Base-by-base conservation (phyloP, 176 grass and related monocot genomes). In the Carex littledalei region DNA sequence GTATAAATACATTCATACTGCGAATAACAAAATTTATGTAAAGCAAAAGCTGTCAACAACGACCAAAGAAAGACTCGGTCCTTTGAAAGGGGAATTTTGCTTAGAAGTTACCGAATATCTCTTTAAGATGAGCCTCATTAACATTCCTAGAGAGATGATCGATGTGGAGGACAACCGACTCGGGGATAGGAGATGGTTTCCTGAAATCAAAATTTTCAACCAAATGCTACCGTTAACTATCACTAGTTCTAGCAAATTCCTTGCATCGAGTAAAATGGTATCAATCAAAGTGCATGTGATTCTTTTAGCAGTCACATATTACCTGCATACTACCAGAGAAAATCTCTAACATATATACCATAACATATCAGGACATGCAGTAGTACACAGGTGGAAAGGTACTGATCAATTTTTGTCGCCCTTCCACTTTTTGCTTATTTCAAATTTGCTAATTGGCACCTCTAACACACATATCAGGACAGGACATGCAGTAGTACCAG, bases 61-160 rank as follows among this genome's bases (percentile, higher is more conserved):
- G 1, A 29, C 45, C 2, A 52, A 76, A 24, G 13, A 78, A 78
- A 18, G 1, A 55, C 52, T 57, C 26, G 6, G 26, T 35, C 50
- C 24, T 34, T 15, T 68, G 41, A 68, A 66, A 63, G 29, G 29
- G 14, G 17, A 82, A 64, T 43, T 45, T 47, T 67, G 24, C 18
- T 35, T 61, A 20, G 50, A 78, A 81, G 89, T 90, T 84, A 99
- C 97, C 90, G 37, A 99, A 99, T 88, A 99, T 99, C 81, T 99
- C 97, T 89, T 99, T 96, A 67, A 99, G 82, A 90, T 96, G 97
- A 78, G 97, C 90, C 86, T 99, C 97, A 67, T 91, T 99, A 10
- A 99, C 88, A 88, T 99, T 99, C 81, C 97, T 94, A 21, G 97
- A 96, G 52, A 99, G 81, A 88, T 96, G 93, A 86, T 99, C 91